Evolutionary conservation across 2,329 filamentous ascomycete species (phyloP).

Genomic region (Podosphaera leucotricha): DNA sequence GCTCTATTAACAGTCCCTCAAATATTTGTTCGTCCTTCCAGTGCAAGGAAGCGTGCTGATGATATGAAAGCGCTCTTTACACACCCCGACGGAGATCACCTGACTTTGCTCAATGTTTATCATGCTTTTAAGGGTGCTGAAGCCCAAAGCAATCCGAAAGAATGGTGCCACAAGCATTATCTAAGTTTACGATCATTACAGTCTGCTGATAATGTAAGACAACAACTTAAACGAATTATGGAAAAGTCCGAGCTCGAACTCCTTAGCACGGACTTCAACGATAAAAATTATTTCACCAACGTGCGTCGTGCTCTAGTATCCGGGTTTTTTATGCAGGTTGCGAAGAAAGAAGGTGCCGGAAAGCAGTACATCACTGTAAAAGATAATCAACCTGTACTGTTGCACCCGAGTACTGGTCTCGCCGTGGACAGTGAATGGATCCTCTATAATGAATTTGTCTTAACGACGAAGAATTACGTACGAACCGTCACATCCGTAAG

Average conservation of each 20-base stretch:
- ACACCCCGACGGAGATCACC: conserved; percentile 80
- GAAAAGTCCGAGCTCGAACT: conserved; percentile 73
- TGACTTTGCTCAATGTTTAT: conserved; percentile 92
- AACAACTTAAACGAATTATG: conserved; percentile 90
- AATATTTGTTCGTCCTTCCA: conserved; percentile 71
- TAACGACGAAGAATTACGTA: conserved; percentile 96
- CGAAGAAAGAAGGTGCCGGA: conserved; percentile 68
- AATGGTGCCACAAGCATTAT: conserved; percentile 96
- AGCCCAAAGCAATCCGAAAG: conserved; percentile 49
- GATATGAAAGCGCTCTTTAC: conserved; percentile 93
- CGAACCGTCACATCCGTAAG: conserved; percentile 77
- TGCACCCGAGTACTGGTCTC: conserved; percentile 84
- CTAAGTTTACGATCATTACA: conserved; percentile 70
- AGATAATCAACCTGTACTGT: conserved; percentile 78
- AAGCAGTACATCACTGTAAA: conserved; percentile 93
- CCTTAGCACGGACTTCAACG: conserved; percentile 68
- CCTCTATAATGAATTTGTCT: conserved; percentile 92
- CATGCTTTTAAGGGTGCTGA: conserved; percentile 75
- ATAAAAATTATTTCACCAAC: conserved; percentile 96
- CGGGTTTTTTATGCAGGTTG: conserved; percentile 99
- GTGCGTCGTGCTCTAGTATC: conserved; percentile 79
- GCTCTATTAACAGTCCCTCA: conserved; percentile 85
- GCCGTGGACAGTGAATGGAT: conserved; percentile 87
- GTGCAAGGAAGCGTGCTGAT: conserved; percentile 71
- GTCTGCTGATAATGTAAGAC: conserved; percentile 81